Evolutionary conservation across 2,329 filamentous ascomycete genomes (phyloP).

Genomic region (Epicoccum nigrum): DNA sequence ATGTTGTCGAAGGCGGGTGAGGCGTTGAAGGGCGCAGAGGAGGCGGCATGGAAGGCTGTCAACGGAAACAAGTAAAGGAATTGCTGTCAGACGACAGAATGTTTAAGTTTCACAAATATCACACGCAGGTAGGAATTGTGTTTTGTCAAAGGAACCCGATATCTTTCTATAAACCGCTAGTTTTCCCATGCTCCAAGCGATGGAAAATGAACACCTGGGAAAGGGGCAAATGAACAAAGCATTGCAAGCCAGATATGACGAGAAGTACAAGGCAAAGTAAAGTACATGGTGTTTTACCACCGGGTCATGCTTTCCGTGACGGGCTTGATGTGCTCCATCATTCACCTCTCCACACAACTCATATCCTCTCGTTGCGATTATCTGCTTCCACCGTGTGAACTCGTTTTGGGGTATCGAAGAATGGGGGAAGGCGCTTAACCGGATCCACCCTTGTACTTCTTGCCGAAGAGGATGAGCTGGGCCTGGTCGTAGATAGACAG

Average conservation of each 20-base stretch:
- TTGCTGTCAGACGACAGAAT: too few relatives aligned
- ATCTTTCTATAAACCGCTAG: slow-evolving; percentile 48
- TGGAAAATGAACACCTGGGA: slow-evolving; percentile 43
- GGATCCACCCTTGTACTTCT: slow-evolving; percentile 84
- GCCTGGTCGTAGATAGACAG: slow-evolving; percentile 99
- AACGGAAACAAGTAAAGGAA: slow-evolving; percentile 32
- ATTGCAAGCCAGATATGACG: slow-evolving; percentile 48
- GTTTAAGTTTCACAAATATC: slow-evolving; percentile 13
- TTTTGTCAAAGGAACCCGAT: slow-evolving; percentile 37
- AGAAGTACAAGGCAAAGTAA: slow-evolving; percentile 51
- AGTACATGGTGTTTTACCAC: slow-evolving; percentile 52
- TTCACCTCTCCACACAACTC: slow-evolving; percentile 42
- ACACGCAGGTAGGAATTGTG: slow-evolving; percentile 6
- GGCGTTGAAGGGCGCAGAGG: slow-evolving; percentile 44
- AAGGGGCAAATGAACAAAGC: slow-evolving; percentile 44
- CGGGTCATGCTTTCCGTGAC: slow-evolving; percentile 49
- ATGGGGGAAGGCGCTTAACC: slow-evolving; percentile 49
- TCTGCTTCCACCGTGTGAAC: slow-evolving; percentile 45
- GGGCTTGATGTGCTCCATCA: slow-evolving; percentile 47
- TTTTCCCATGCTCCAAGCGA: slow-evolving; percentile 47
- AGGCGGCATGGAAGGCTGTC: slow-evolving; percentile 45
- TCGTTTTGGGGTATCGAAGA: slow-evolving; percentile 45
- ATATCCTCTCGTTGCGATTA: slow-evolving; percentile 41
- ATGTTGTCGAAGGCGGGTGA: slow-evolving; percentile 45
- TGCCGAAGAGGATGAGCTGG: slow-evolving; percentile 99